A percentile compares a stretch with the other conserved stretches of the same genome.
These are phyloP conservation scores for Aspergillus tamarii DNA, from an alignment of 2,329 filamentous ascomycete species.

Conservation along the genomic window DNA sequence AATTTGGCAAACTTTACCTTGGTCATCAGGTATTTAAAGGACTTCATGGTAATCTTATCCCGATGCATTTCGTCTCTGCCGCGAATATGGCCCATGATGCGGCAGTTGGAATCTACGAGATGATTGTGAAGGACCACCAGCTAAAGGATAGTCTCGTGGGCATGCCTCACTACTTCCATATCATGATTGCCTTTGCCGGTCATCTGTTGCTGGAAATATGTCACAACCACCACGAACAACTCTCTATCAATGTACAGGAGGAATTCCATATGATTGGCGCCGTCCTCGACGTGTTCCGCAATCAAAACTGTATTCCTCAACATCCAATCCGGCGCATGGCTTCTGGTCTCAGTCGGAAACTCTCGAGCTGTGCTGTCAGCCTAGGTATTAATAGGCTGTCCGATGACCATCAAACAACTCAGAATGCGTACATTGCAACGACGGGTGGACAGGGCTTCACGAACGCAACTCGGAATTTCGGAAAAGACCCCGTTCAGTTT, in stretches of 20 bases:
- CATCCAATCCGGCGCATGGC: constrained; percentile 31
- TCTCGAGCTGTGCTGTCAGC: constrained; percentile 22
- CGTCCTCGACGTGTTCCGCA: constrained; percentile 23
- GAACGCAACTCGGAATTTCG: not conserved
- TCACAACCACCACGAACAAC: constrained; percentile 40
- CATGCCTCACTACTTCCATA: constrained; percentile 48
- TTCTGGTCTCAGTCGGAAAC: constrained; percentile 24
- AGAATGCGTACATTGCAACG: not conserved
- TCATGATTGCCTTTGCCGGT: constrained; percentile 48
- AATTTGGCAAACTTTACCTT: constrained; percentile 53
- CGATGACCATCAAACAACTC: not conserved
- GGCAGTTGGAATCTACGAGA: constrained; percentile 43
- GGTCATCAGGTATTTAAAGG: constrained; percentile 53
- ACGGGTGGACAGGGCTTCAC: not conserved
- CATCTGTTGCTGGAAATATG: constrained; percentile 46
- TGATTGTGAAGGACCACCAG: constrained; percentile 42
- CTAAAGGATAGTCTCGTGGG: constrained; percentile 41
- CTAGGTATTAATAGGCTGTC: not conserved
- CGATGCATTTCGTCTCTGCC: constrained; percentile 33
- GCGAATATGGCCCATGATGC: constrained; percentile 34
- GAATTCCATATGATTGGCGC: constrained; percentile 17
- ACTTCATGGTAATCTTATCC: constrained; percentile 40
- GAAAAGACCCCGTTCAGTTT: not conserved
- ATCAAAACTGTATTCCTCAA: constrained; percentile 23
- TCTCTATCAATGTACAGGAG: constrained; percentile 33